Evolutionary conservation across 225 moss, liverwort and hornwort genomes (phyloP), one percentile per base, ranked within the genome.

Genomic region (Takakia lepidozioides): DNA sequence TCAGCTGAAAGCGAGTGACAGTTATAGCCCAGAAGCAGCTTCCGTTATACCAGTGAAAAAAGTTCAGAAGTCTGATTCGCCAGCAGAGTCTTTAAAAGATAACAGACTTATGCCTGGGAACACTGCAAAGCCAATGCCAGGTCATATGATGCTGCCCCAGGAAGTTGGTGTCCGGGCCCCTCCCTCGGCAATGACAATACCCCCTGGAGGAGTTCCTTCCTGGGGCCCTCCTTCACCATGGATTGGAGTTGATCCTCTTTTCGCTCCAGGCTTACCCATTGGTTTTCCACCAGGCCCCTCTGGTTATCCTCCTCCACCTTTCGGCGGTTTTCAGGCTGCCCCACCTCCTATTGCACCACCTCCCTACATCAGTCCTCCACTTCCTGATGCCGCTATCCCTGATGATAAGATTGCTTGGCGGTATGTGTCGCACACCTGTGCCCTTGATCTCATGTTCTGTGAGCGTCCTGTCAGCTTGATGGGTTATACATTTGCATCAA

Each of bases 321-420:
- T n/a, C n/a, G 32, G 32, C 7, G 11, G 11, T 32, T 32, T 32
- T 7, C 11, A 7, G 8, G 8, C 7, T 32, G 32, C 66, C 42
- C 60, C 62, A 47, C 58, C 66, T 50, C 67, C 46, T 21, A 52
- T 59, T 23, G 69, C 53, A 29, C 51, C 60, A 39, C 39, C 27
- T 51, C 59, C 65, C 27, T 66, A 65, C 59, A 55, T 40, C 24
- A 18, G 40, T 11, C 38, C 58, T 27, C 62, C 59, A 11, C 34
- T 44, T 27, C 56, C 48, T 49, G 36, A 61, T 19, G 25, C 61
- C 25, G 80, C 80, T 19, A 67, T 70, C 20, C 80, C 80, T 51
- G 70, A 60, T 67, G 56, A 57, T 23, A 70, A 63, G 18, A 52
- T 74, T 36, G 63, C 80, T 54, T 80, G 80, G 80, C 64, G 74